Evolutionary conservation across 495 filamentous ascomycete genomes (phyloP).

Genomic region (Aspergillus biplanus): DNA sequence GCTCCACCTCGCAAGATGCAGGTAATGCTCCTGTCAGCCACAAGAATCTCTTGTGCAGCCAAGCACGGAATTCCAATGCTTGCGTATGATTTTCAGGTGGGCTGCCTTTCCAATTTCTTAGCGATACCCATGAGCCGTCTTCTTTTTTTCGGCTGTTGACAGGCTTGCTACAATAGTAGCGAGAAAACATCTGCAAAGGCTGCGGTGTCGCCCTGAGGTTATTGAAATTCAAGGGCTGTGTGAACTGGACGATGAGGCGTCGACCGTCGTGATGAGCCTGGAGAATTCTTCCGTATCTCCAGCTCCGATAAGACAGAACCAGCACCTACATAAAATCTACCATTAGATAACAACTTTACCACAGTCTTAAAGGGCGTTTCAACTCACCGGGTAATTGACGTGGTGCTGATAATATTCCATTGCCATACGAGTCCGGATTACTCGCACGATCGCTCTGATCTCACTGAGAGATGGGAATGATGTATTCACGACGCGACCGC

Average conservation of each 20-base stretch:
- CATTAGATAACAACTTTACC: background rate
- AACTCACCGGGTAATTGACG: conserved; percentile 13
- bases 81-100: background rate
- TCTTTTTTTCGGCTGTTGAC: background rate
- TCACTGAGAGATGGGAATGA: conserved; percentile 7
- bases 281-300: conserved; percentile 16
- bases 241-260: conserved; percentile 19
- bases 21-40: background rate
- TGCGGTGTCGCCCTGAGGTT: background rate
- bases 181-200: conserved; percentile 5
- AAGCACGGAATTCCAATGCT: background rate
- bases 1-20: background rate
- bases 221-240: conserved; percentile 2
- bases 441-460: conserved; percentile 18
- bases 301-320: conserved; percentile 18
- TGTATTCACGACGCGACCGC: background rate
- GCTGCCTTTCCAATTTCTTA: background rate
- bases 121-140: background rate
- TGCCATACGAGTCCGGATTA: conserved; percentile 16
- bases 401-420: conserved; percentile 9
- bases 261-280: conserved; percentile 21
- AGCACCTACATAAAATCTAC: conserved; percentile 10
- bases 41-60: background rate
- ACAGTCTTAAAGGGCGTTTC: background rate
- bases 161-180: conserved; percentile 22